Percentiles rank a stretch among this genome's conserved stretches.
Conservation (phyloP, 2,329 filamentous ascomycete species). For the Tolypocladium ophioglossoides region DNA sequence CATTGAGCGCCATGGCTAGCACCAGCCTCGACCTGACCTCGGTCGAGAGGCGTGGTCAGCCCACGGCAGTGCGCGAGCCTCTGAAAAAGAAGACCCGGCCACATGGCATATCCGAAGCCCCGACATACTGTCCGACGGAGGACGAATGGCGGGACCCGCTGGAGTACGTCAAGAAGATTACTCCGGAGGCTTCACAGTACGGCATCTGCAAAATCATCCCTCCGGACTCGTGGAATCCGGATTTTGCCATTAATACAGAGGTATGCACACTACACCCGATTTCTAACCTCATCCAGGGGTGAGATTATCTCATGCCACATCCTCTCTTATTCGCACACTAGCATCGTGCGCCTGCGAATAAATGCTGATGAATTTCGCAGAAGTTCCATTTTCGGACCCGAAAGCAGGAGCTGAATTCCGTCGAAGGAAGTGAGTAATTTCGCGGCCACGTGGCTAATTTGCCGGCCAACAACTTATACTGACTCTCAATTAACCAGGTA, state of each 20-base stretch:
- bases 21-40: slow-evolving; percentile 71
- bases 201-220: slow-evolving; percentile 95
- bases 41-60: slow-evolving; percentile 82
- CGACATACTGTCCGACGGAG: slow-evolving; percentile 79
- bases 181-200: slow-evolving; percentile 73
- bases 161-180: slow-evolving; percentile 86
- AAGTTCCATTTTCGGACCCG: slow-evolving; percentile 94
- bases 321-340: background rate
- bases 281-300: background rate
- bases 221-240: slow-evolving; percentile 84
- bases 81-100: slow-evolving; percentile 69
- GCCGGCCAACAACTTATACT: background rate
- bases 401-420: slow-evolving; percentile 92
- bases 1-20: slow-evolving; percentile 46
- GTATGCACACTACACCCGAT: slow-evolving; percentile 33
- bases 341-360: background rate
- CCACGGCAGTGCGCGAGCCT: slow-evolving; percentile 64
- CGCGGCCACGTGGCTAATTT: background rate
- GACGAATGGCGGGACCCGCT: slow-evolving; percentile 94
- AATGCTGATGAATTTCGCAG: slow-evolving; percentile 31
- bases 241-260: slow-evolving; percentile 95
- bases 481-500: slow-evolving; percentile 43
- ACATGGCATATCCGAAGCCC: slow-evolving; percentile 80
- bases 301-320: background rate
- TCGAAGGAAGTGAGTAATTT: slow-evolving; percentile 76